Conservation (phyloP, 1,284 basidiomycete species). For the Caloboletus inedulis region DNA sequence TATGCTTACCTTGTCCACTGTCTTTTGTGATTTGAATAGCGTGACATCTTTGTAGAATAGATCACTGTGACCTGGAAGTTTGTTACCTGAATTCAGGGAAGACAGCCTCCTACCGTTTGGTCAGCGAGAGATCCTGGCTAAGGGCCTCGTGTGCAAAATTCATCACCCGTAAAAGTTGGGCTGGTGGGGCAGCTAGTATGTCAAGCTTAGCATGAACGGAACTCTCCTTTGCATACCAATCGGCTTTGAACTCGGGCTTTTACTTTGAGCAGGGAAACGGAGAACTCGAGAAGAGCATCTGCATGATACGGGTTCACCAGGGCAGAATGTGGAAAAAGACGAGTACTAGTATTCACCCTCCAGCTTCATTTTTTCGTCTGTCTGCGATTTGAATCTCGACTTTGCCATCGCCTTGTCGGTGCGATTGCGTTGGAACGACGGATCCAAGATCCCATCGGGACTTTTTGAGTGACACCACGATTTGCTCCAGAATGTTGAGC, state of each 20-base stretch:
- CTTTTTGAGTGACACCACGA: constrained; percentile 32
- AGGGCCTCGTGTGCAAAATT: constrained; percentile 66
- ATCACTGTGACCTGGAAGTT: constrained; percentile 51
- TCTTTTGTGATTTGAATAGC: constrained; percentile 71
- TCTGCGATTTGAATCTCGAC: constrained; percentile 28
- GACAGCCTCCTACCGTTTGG: constrained; percentile 57
- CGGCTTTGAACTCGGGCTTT: constrained; percentile 46
- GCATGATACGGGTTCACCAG: constrained; percentile 8
- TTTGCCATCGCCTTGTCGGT: constrained; percentile 18
- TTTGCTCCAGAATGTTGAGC: constrained; percentile 52
- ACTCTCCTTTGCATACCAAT: constrained; percentile 43
- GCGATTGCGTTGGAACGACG: constrained; percentile 7
- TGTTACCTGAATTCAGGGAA: neutral
- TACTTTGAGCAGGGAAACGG: constrained; percentile 34
- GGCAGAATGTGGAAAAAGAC: neutral
- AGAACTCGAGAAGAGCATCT: constrained; percentile 24
- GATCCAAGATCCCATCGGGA: neutral
- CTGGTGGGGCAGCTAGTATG: constrained; percentile 37
- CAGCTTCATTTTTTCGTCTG: constrained; percentile 21
- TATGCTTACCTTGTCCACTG: constrained; percentile 66
- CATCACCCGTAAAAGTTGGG: constrained; percentile 60
- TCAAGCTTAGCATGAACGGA: neutral
- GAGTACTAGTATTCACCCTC: constrained; percentile 13
- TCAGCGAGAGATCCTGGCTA: constrained; percentile 49
- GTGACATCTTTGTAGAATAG: constrained; percentile 81